These are phyloP conservation scores for Camellia granthamiana DNA, from an alignment of 148 eudicot species.

Conservation along the genomic window DNA sequence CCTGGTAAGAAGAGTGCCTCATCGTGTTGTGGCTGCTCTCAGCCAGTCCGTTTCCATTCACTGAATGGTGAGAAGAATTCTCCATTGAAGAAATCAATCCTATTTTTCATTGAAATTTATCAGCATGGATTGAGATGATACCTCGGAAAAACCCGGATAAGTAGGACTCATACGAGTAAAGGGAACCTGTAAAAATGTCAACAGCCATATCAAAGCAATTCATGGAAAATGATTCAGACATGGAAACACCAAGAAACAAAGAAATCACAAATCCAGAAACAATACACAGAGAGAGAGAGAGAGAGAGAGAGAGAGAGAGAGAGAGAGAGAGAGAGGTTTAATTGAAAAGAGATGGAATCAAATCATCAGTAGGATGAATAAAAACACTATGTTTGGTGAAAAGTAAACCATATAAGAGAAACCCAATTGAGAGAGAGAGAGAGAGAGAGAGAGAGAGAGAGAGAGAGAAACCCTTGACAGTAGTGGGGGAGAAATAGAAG, in stretches of 20 bases:
- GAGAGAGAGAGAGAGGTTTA: not conserved
- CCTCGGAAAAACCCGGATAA: not conserved
- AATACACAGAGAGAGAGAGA: not conserved
- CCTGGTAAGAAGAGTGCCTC: constrained; percentile 31
- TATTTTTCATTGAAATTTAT: constrained; percentile 17
- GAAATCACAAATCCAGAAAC: not conserved
- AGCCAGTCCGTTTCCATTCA: constrained; percentile 34
- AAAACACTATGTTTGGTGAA: not conserved
- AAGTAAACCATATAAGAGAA: no score
- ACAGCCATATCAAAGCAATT: constrained; percentile 12
- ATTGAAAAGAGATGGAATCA: not conserved
- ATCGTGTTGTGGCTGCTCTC: constrained; percentile 15
- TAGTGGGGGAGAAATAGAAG: no score
- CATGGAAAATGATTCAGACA: not conserved
- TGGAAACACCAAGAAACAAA: not conserved
- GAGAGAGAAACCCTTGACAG: no score
- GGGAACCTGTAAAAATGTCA: constrained; percentile 25
- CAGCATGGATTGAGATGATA: constrained; percentile 7
- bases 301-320: not conserved
- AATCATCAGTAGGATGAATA: not conserved
- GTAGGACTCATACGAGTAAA: constrained; percentile 12
- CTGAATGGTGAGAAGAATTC: constrained; percentile 24
- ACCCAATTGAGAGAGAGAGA: no score
- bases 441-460: no score
- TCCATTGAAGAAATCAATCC: constrained; percentile 36